These are phyloP conservation scores for Basipetospora sp. DNA, from an alignment of 2,329 filamentous ascomycete genomes.

Conservation along the genomic window DNA sequence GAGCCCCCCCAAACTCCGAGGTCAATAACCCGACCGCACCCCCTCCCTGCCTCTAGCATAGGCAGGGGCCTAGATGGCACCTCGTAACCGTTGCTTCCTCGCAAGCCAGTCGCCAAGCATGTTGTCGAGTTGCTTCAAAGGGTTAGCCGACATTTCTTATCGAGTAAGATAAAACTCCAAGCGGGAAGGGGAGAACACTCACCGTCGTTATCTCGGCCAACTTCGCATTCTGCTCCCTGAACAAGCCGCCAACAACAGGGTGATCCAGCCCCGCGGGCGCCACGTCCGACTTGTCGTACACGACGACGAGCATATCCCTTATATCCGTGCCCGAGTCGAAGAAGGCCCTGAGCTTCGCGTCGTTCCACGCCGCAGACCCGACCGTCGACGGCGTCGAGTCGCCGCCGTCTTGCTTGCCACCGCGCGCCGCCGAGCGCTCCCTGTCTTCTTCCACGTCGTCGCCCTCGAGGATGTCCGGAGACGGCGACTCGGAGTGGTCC, in stretches of 20 bases:
- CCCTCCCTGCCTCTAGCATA: too few relatives aligned
- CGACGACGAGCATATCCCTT: constrained; percentile 74
- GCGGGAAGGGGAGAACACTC: constrained; percentile 18
- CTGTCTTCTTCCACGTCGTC: constrained; percentile 23
- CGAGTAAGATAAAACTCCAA: too few relatives aligned
- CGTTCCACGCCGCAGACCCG: constrained; percentile 58
- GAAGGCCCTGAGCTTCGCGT: constrained; percentile 71
- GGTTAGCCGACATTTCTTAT: too few relatives aligned
- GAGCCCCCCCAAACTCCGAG: too few relatives aligned
- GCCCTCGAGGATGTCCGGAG: constrained; percentile 41
- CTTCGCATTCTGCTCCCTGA: constrained; percentile 73
- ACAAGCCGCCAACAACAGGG: constrained; percentile 65
- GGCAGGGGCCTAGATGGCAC: too few relatives aligned
- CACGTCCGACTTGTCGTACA: constrained; percentile 81
- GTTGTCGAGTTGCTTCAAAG: constrained; percentile 58
- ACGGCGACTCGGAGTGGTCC: constrained; percentile 49
- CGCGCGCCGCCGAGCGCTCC: constrained; percentile 18
- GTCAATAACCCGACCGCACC: too few relatives aligned
- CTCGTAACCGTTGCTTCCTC: constrained; percentile 49
- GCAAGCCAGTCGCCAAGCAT: constrained; percentile 73
- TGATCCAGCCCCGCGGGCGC: constrained; percentile 69
- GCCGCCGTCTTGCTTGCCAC: constrained; percentile 26
- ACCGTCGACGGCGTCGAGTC: constrained; percentile 24
- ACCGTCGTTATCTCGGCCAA: constrained; percentile 73
- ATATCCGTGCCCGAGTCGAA: constrained; percentile 77